Percentiles rank a stretch among this genome's conserved stretches.
Conservation (phyloP, 345 rosid genomes). For the Microthlaspi erraticum region DNA sequence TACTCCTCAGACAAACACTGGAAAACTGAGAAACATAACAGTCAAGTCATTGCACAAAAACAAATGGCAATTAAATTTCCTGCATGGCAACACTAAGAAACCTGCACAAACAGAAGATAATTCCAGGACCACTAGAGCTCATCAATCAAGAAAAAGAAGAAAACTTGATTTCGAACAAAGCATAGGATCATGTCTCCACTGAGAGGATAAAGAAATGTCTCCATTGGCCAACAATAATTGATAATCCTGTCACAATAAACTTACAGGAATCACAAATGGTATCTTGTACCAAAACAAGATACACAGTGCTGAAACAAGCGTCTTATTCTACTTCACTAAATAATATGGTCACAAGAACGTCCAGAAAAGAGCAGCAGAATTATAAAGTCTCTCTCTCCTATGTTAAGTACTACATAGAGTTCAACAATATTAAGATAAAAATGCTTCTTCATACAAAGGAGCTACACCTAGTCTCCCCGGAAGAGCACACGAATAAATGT, state of each 20-base stretch:
- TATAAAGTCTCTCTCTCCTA: slow-evolving; percentile 38
- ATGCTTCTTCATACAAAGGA: slow-evolving; percentile 31
- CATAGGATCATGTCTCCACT: slow-evolving; percentile 7
- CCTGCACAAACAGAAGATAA: slow-evolving; percentile 26
- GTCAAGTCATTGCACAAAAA: background rate
- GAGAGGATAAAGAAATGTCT: background rate
- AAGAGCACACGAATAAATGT: slow-evolving; percentile 46
- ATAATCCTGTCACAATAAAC: slow-evolving; percentile 6
- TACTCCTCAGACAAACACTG: slow-evolving; percentile 20
- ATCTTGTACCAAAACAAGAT: slow-evolving; percentile 9
- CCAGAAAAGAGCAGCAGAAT: slow-evolving; percentile 25
- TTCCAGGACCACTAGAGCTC: slow-evolving; percentile 3
- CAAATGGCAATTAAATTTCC: slow-evolving; percentile 3
- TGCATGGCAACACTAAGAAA: slow-evolving; percentile 26
- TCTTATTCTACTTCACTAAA: slow-evolving; percentile 32
- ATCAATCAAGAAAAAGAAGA: slow-evolving; percentile 20
- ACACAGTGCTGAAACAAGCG: slow-evolving; percentile 21
- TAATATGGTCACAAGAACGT: slow-evolving; percentile 25
- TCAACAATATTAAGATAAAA: slow-evolving; percentile 30
- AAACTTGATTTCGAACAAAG: background rate
- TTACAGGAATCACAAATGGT: slow-evolving; percentile 12
- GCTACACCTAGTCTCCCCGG: slow-evolving; percentile 45
- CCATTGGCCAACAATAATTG: background rate
- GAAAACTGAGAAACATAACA: background rate
- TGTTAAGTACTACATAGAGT: slow-evolving; percentile 38